These are phyloP conservation scores for Aspergillus candidus DNA, from an alignment of 2,329 filamentous ascomycete genomes.

Conservation along the genomic window DNA sequence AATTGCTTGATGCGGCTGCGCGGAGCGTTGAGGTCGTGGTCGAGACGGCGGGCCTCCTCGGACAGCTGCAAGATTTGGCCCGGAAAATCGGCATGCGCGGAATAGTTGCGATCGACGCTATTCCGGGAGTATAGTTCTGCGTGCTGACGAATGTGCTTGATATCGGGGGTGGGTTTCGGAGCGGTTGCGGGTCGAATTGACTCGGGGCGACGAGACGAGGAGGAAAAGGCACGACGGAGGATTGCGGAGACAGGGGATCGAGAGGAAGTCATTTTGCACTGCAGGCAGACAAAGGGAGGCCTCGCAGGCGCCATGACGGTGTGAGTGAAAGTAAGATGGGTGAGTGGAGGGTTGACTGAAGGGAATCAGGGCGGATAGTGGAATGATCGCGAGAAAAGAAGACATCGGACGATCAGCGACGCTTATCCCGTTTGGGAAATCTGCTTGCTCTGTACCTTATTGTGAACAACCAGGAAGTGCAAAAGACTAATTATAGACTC, in stretches of 20 bases:
- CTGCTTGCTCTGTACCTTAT: slow-evolving; percentile 21
- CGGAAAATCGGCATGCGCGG: slow-evolving; percentile 45
- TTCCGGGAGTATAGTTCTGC: slow-evolving; percentile 74
- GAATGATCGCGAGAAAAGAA: slow-evolving; percentile 1
- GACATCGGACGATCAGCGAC: slow-evolving; percentile 9
- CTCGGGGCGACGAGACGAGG: slow-evolving; percentile 18
- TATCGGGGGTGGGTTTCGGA: slow-evolving; percentile 72
- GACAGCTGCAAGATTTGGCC: slow-evolving; percentile 45
- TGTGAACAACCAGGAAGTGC: no score
- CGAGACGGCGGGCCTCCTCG: slow-evolving; percentile 33
- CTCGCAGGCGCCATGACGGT: slow-evolving; percentile 20
- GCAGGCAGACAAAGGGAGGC: slow-evolving; percentile 29
- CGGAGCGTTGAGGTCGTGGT: slow-evolving; percentile 35
- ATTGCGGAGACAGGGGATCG: not conserved
- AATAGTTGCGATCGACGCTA: slow-evolving; percentile 80
- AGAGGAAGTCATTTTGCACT: slow-evolving; percentile 23
- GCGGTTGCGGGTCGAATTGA: slow-evolving; percentile 59
- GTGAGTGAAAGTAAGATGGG: slow-evolving; percentile 1
- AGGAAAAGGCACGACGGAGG: slow-evolving; percentile 10
- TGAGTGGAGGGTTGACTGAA: slow-evolving; percentile 1
- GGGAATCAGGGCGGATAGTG: not conserved
- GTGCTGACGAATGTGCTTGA: slow-evolving; percentile 86
- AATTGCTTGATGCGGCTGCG: slow-evolving; percentile 40
- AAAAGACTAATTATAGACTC: no score
- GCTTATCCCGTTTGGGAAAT: slow-evolving; percentile 10